Evolutionary conservation across 148 eudicot species (phyloP), one percentile per base, ranked within the genome.

Genomic region (Spergularia bocconei): DNA sequence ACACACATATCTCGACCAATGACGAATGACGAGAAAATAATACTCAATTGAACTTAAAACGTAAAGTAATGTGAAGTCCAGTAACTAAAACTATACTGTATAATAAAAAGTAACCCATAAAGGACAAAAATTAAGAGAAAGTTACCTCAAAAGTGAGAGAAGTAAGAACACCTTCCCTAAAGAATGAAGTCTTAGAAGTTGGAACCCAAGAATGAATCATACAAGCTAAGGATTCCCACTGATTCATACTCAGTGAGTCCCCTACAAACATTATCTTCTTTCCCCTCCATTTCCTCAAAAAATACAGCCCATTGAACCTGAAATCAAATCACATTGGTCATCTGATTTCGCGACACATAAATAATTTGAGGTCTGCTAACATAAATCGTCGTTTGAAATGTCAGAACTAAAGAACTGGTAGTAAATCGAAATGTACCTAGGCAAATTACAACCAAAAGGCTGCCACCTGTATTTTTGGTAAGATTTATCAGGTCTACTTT

Each of bases 181-280:
- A 1, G 59, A 83, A 72, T 9, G 93, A 66, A 54, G 81, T 81
- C 82, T 73, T 91, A 29, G 91, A 75, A 25, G 80, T 86, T 11
- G 98, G 98, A 68, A 91, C 88, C 87, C 87, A 83, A 15, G 97
- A 75, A 73, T 93, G 92, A 13, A 93, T 79, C 91, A 93, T 82
- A 73, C 98, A 93, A 61, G 82, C 83, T 75, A 93, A 14, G 0
- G 98, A 93, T 36, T 89, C 82, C 91, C 91, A 93, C 80, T 88
- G 90, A 73, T 93, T 93, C 79, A 83, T 76, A 80, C 90, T 88
- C 82, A 91, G 51, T 19, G 96, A 93, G 76, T 93, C 96, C 16
- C 96, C 98, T 58, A 93, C 98, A 78, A 93, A 93, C 96, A 91
- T 93, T 13, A 91, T 88, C 86, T 83, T 91, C 86, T 93, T 91